These are phyloP conservation scores for Ceratobasidium sp. DNA, from an alignment of 1,284 basidiomycete species.

Conservation along the genomic window DNA sequence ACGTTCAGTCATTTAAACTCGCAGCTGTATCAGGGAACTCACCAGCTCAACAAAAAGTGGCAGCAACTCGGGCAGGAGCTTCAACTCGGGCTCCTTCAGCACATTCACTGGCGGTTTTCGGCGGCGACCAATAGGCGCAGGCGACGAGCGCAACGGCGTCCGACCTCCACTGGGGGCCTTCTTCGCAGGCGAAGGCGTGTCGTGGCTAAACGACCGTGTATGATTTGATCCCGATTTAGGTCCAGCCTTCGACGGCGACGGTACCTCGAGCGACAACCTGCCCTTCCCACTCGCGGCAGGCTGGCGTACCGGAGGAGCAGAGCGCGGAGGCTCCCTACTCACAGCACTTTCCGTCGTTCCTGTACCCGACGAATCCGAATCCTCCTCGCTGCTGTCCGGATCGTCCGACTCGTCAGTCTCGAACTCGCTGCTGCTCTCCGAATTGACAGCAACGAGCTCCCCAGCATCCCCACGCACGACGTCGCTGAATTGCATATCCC, in stretches of 20 bases:
- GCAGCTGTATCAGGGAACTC: constrained; percentile 53
- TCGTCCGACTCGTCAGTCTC: constrained; percentile 64
- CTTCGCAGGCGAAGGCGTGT: constrained; percentile 21
- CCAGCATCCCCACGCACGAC: constrained; percentile 81
- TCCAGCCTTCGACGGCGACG: constrained; percentile 41
- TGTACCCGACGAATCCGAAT: constrained; percentile 51
- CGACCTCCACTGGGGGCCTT: constrained; percentile 22
- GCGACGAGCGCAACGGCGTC: constrained; percentile 31
- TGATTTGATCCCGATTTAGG: constrained; percentile 35
- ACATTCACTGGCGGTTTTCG: constrained; percentile 61
- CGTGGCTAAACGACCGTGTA: constrained; percentile 44
- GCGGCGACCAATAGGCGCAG: constrained; percentile 30
- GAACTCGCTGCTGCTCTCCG: constrained; percentile 61
- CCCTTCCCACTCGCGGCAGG: constrained; percentile 57
- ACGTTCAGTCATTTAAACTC: neutral
- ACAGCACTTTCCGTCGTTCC: constrained; percentile 50
- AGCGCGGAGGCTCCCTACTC: constrained; percentile 50
- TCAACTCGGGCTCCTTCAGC: constrained; percentile 81
- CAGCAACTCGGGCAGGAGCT: constrained; percentile 79
- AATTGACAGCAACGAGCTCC: constrained; percentile 79
- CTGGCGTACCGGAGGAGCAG: constrained; percentile 58
- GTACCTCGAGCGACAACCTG: constrained; percentile 44
- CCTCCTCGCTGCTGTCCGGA: constrained; percentile 53
- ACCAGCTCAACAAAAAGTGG: constrained; percentile 94
- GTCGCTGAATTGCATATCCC: constrained; percentile 84